phyloP scores from a whole-genome alignment of 2,329 filamentous ascomycete genomes.

The Lojkania enalia region DNA sequence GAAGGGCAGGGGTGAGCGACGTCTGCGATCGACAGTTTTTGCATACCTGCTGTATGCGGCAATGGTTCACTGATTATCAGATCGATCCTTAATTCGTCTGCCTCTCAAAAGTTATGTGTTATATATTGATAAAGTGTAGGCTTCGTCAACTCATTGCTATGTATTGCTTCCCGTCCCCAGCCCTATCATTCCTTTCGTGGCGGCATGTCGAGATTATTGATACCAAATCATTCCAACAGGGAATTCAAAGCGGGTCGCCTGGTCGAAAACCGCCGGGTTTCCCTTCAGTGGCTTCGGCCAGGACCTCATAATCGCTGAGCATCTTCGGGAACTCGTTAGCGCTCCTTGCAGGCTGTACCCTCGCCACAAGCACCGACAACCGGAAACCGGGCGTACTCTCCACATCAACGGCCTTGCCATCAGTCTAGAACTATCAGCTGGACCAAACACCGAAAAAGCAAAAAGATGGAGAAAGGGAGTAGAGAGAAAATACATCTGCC shows the following conservation, averaged over 20 bases:
- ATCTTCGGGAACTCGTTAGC: constrained; percentile 43
- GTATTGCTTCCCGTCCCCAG: too few species aligned
- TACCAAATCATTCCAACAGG: too few species aligned
- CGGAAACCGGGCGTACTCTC: constrained; percentile 43
- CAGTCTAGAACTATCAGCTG: constrained; percentile 29
- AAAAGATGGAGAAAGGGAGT: background rate
- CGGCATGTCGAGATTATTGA: too few species aligned
- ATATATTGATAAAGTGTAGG: too few species aligned
- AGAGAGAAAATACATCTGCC: constrained; percentile 2
- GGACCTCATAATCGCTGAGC: constrained; percentile 33
- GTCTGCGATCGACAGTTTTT: constrained; percentile 18
- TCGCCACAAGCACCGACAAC: constrained; percentile 45
- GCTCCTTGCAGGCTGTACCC: constrained; percentile 42
- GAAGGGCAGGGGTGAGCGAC: constrained; percentile 20
- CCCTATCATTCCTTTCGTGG: too few species aligned
- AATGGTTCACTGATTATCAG: too few species aligned
- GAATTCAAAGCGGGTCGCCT: background rate
- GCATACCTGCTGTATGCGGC: background rate
- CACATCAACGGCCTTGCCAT: constrained; percentile 39
- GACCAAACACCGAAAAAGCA: background rate
- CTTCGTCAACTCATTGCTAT: too few species aligned
- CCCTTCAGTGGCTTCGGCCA: constrained; percentile 15
- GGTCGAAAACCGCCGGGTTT: constrained; percentile 7
- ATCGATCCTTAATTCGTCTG: too few species aligned
- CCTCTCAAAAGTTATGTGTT: too few species aligned